phyloP scores from a whole-genome alignment of 2,329 filamentous ascomycete species.

The Venturia pyrina region DNA sequence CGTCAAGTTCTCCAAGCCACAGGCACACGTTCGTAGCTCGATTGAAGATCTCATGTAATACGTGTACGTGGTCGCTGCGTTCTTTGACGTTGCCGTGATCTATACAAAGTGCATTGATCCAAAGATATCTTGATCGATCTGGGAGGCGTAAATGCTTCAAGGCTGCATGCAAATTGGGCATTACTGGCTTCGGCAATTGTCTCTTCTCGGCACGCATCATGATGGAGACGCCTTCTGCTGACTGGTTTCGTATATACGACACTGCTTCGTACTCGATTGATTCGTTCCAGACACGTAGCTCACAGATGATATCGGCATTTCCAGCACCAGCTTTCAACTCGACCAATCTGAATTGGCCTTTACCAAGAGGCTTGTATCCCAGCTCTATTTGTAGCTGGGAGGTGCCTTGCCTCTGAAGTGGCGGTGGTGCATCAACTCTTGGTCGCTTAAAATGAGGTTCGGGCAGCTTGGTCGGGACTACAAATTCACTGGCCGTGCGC shows the following conservation, averaged over 20 bases:
- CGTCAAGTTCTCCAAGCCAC: constrained; percentile 24
- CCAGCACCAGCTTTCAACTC: background rate
- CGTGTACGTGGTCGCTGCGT: constrained; percentile 24
- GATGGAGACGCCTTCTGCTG: background rate
- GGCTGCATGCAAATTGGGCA: constrained; percentile 4
- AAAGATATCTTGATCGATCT: background rate
- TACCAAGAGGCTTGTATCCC: background rate
- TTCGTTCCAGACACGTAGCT: background rate
- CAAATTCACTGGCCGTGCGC: background rate
- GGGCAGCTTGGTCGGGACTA: background rate
- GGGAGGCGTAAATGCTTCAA: background rate
- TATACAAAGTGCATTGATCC: constrained; percentile 2
- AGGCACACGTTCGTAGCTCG: constrained; percentile 23
- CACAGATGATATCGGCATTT: background rate
- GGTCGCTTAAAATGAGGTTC: background rate
- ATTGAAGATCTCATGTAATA: constrained; percentile 27
- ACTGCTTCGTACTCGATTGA: background rate
- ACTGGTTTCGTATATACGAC: background rate
- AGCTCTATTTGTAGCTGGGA: background rate
- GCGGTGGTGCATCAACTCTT: background rate
- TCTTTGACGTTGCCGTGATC: constrained; percentile 17
- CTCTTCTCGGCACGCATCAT: background rate
- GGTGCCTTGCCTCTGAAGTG: background rate
- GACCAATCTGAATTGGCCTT: background rate
- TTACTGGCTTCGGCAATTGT: background rate